Evolutionary conservation across 2,329 filamentous ascomycete species (phyloP).

Genomic region (Verticillium albo-atrum): DNA sequence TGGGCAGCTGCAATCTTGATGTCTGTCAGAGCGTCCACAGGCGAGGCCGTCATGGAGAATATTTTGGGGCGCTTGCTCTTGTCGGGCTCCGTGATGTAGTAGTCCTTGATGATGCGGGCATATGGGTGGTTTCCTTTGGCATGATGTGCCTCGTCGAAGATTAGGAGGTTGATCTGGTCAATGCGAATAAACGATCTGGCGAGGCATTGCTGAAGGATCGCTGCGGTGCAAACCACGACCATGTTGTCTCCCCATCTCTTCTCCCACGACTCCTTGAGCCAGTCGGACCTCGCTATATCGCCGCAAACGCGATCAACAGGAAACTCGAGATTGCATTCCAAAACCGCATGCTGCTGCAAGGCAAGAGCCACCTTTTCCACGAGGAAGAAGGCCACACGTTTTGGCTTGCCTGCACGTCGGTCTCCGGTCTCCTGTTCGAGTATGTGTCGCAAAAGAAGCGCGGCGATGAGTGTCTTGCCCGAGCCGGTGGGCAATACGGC

Average conservation of each 20-base stretch:
- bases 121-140: slow-evolving; percentile 93
- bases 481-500: slow-evolving; percentile 93
- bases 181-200: slow-evolving; percentile 77
- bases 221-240: slow-evolving; percentile 89
- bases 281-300: slow-evolving; percentile 46
- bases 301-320: slow-evolving; percentile 72
- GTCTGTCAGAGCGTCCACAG: slow-evolving; percentile 77
- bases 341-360: slow-evolving; percentile 80
- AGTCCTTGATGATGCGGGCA: slow-evolving; percentile 83
- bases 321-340: slow-evolving; percentile 76
- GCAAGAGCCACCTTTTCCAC: slow-evolving; percentile 88
- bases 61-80: slow-evolving; percentile 61
- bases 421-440: slow-evolving; percentile 74
- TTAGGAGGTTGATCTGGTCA: slow-evolving; percentile 77
- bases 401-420: slow-evolving; percentile 53
- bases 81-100: slow-evolving; percentile 56
- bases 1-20: slow-evolving; percentile 65
- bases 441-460: slow-evolving; percentile 71
- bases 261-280: slow-evolving; percentile 43
- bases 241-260: slow-evolving; percentile 59
- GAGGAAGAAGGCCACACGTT: slow-evolving; percentile 77
- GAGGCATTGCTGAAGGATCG: slow-evolving; percentile 76
- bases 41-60: slow-evolving; percentile 96
- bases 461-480: slow-evolving; percentile 95
- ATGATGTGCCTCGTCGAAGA: slow-evolving; percentile 96